Percentiles rank a stretch among this genome's conserved stretches.
These are phyloP conservation scores for Talaromyces piceae DNA, from an alignment of 2,329 filamentous ascomycete genomes.

Conservation along the genomic window DNA sequence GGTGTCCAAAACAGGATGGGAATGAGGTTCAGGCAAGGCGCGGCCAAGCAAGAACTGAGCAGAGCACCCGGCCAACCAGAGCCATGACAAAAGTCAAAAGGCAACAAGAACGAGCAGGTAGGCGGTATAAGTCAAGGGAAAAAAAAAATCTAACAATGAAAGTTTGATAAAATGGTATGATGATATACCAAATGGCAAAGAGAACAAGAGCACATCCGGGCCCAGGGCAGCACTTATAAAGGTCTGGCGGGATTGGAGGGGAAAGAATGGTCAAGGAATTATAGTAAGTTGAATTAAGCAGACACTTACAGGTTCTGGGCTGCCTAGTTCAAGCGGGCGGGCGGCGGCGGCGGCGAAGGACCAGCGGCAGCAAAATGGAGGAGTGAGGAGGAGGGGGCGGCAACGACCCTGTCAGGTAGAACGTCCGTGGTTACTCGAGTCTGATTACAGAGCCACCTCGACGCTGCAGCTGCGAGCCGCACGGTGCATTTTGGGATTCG, in stretches of 20 bases:
- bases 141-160: too few relatives aligned
- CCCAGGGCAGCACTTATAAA: too few relatives aligned
- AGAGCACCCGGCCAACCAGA: background rate
- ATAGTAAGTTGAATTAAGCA: too few relatives aligned
- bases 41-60: constrained; percentile 2
- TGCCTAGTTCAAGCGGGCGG: too few relatives aligned
- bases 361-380: too few relatives aligned
- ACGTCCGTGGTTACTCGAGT: background rate
- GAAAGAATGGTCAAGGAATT: constrained; percentile 1
- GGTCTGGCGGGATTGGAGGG: too few relatives aligned
- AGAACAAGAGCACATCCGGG: too few relatives aligned
- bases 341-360: too few relatives aligned
- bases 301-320: too few relatives aligned
- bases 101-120: background rate
- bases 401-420: background rate
- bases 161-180: too few relatives aligned
- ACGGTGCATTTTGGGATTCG: background rate
- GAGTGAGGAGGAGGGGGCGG: background rate
- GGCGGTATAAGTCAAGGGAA: background rate
- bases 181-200: too few relatives aligned
- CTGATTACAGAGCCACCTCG: background rate
- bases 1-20: background rate
- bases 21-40: constrained; percentile 2
- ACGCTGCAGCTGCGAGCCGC: background rate
- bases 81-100: background rate